Conservation (phyloP, 352 stramenopile species). For the Phytopythium oedochilum region DNA sequence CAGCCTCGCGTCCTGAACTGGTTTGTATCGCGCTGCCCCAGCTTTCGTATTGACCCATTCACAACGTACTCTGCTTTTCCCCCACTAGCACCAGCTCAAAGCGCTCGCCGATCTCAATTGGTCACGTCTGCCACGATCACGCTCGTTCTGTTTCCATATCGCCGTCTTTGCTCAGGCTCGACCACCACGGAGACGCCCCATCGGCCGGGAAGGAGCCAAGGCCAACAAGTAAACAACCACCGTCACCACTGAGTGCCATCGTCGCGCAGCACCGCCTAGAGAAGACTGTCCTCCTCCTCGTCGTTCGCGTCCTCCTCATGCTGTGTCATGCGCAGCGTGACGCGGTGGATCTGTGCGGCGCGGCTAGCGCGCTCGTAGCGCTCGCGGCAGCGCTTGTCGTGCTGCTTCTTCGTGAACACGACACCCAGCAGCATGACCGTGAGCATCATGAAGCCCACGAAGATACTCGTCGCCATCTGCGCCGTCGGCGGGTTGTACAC, state of each 20-base stretch:
- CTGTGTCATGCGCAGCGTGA: conserved; percentile 70
- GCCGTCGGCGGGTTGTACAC: conserved; percentile 52
- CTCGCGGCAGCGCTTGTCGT: conserved; percentile 45
- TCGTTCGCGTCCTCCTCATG: conserved; percentile 37
- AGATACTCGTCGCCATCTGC: conserved; percentile 49
- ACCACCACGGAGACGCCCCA: not conserved
- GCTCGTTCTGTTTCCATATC: not conserved
- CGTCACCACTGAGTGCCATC: not conserved
- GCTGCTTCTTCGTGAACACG: conserved; percentile 49
- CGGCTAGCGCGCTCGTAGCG: conserved; percentile 53
- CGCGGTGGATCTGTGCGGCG: conserved; percentile 64
- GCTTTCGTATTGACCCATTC: not conserved
- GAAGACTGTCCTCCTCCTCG: conserved; percentile 51
- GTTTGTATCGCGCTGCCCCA: not conserved
- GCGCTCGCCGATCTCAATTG: not conserved
- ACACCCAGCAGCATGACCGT: conserved; percentile 60
- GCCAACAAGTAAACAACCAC: conserved; percentile 4
- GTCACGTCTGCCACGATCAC: not conserved
- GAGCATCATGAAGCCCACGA: conserved; percentile 48
- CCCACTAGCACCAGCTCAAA: not conserved
- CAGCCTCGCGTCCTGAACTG: conserved; percentile 14
- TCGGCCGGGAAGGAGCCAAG: not conserved
- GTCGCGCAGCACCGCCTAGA: conserved; percentile 24
- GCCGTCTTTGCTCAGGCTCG: not conserved
- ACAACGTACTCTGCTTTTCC: not conserved